Evolutionary conservation across 805 yeast genomes (phyloP).

Genomic region (Barnettozyma botsteinii): DNA sequence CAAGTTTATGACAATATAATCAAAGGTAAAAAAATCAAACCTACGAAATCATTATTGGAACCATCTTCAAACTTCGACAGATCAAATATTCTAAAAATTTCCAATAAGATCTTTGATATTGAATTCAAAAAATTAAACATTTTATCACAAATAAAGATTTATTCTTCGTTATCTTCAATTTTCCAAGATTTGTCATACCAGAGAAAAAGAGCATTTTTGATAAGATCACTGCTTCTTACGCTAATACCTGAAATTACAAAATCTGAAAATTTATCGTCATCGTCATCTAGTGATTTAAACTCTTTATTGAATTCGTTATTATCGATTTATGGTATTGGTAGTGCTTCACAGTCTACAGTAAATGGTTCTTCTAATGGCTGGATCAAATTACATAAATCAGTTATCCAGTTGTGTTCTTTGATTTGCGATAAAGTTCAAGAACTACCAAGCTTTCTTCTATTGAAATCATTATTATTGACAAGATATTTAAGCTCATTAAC

Average conservation of each 20-base stretch:
- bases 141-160: slow-evolving; percentile 53
- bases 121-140: slow-evolving; percentile 41
- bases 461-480: slow-evolving; percentile 50
- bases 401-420: slow-evolving; percentile 44
- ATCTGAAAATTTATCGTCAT: background rate
- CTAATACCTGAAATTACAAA: slow-evolving; percentile 35
- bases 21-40: slow-evolving; percentile 28
- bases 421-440: slow-evolving; percentile 51
- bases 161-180: slow-evolving; percentile 58
- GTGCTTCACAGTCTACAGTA: slow-evolving; percentile 29
- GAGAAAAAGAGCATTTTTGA: slow-evolving; percentile 65
- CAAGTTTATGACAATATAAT: slow-evolving; percentile 41
- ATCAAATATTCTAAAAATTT: slow-evolving; percentile 42
- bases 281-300: slow-evolving; percentile 28
- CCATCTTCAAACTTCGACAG: slow-evolving; percentile 23
- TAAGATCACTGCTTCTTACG: slow-evolving; percentile 57
- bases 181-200: slow-evolving; percentile 54
- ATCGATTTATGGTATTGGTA: slow-evolving; percentile 47
- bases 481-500: slow-evolving; percentile 50
- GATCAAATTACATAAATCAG: slow-evolving; percentile 51
- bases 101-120: slow-evolving; percentile 41
- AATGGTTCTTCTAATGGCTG: slow-evolving; percentile 37
- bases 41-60: background rate
- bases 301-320: slow-evolving; percentile 45
- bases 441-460: slow-evolving; percentile 35